phyloP scores from a whole-genome alignment of 345 rosid species.

The Brassica nigra region DNA sequence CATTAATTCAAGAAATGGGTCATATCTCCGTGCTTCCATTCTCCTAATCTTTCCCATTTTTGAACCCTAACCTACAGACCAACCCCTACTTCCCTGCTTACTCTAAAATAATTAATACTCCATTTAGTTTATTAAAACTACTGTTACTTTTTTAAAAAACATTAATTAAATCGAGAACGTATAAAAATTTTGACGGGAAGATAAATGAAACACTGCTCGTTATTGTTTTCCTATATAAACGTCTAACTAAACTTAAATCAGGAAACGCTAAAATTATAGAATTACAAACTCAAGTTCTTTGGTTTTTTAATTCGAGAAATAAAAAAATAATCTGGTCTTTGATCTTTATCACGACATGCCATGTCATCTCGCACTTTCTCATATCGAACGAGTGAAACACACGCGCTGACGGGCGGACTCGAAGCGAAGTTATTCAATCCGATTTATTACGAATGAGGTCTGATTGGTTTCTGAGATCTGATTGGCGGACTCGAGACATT shows the following conservation, averaged over 20 bases:
- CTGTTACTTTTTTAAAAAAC: neutral
- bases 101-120: neutral
- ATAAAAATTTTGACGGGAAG: neutral
- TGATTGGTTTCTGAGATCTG: conserved; percentile 10
- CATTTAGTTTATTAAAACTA: neutral
- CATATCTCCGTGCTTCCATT: conserved; percentile 37
- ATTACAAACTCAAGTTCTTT: neutral
- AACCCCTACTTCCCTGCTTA: conserved; percentile 22
- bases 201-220: neutral
- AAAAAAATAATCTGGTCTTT: neutral
- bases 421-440: conserved; percentile 10
- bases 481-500: conserved; percentile 41
- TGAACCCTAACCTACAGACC: conserved; percentile 50
- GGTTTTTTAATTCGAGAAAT: neutral
- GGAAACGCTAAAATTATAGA: neutral
- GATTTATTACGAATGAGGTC: neutral
- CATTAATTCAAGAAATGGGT: conserved; percentile 40
- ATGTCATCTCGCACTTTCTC: conserved; percentile 29
- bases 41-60: conserved; percentile 42
- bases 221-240: neutral
- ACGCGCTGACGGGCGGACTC: conserved; percentile 25
- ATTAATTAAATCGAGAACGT: neutral
- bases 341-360: conserved; percentile 20
- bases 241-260: neutral
- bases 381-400: neutral